Evolutionary conservation across 2,329 filamentous ascomycete species (phyloP).

Genomic region (Colletotrichum camelliae): DNA sequence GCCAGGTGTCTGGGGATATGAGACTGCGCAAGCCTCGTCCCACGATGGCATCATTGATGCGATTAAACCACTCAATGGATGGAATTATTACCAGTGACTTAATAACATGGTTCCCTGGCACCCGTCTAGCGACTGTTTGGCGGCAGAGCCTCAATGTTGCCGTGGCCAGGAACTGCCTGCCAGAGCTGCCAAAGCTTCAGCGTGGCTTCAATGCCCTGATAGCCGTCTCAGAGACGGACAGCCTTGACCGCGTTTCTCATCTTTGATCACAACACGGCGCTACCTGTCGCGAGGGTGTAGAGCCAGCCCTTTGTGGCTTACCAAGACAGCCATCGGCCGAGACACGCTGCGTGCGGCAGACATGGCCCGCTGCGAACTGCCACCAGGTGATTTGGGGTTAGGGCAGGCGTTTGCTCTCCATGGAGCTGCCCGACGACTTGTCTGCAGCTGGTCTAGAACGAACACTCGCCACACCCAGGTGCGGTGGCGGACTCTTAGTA

Average conservation of each 20-base stretch:
- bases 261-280: background rate
- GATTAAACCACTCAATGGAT: background rate
- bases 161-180: background rate
- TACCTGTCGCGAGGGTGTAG: background rate
- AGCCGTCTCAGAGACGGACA: background rate
- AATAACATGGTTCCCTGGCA: background rate
- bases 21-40: background rate
- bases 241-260: background rate
- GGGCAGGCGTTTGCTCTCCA: background rate
- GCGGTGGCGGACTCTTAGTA: background rate
- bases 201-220: background rate
- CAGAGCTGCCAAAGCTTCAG: background rate
- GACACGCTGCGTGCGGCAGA: background rate
- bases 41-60: background rate
- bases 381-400: slow-evolving; percentile 1
- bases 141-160: background rate
- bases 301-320: background rate
- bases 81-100: background rate
- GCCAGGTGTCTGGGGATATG: background rate
- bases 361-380: background rate
- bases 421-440: background rate
- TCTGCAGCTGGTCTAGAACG: background rate
- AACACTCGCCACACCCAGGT: background rate
- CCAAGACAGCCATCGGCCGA: background rate
- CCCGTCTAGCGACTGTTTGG: background rate